Evolutionary conservation across 768 basidiomycete genomes (phyloP), one percentile per base, ranked within the genome.

Genomic region (Mycena galopus): DNA sequence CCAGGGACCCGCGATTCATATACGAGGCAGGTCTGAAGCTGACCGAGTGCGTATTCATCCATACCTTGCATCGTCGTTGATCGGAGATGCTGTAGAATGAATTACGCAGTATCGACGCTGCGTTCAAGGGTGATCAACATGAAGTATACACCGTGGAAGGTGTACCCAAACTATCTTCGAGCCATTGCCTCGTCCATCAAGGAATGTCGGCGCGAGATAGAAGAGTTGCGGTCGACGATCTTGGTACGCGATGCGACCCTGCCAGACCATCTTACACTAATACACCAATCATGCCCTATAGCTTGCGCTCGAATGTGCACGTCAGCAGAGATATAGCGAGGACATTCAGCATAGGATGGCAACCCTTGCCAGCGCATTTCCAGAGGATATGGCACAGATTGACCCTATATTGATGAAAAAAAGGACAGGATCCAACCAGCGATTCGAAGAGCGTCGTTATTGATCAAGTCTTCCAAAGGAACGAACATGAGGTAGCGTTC

Each of bases 291-390:
- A n/a, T n/a, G n/a, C n/a, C n/a, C 16, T n/a, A 2, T n/a, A 62
- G 60, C 51, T 69, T 44, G 67, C 35, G 27, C 67, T 69, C 35
- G 51, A 69, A 21, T 47, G 4, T 27, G 69, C 62, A 30, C 69
- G 62, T 14, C 69, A 50, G 39, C 61, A 58, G 61, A 11, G 12
- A 27, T 70, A 33, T 32, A 12, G 12, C 21, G 69, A 64, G 17
- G 61, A 64, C 8, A 64, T 64, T 10, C 12, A 30, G 4, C 61
- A 37, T 1, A 44, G 23, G 33, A 57, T 4, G 56, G 30, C 53
- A 39, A 58, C 42, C 3, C 39, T 63, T 9, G 44, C 32, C 32
- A 42, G 4, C 29, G 55, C 23, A 0, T 69, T 57, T 32, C 21
- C 17, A 61, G 55, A 4, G 9, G 29, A 50, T 32, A 47, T 23